A percentile compares a stretch with the other conserved stretches of the same genome.
Evolutionary conservation across 345 rosid species (phyloP).

Genomic region (thale cress (Arabidopsis thaliana)): TAIR10.1 NC_003071.7:15063001-15063500

Average conservation of each 20-base stretch:
- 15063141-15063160: conserved; percentile 12
- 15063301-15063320: conserved; percentile 47
- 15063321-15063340: conserved; percentile 32
- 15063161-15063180: conserved; percentile 15
- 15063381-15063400: conserved; percentile 52
- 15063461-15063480: conserved; percentile 47
- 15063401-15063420: conserved; percentile 53
- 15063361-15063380: conserved; percentile 33
- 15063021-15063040: conserved; percentile 24
- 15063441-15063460: conserved; percentile 53
- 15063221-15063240: conserved; percentile 62
- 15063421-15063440: conserved; percentile 51
- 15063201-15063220: conserved; percentile 65
- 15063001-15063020: conserved; percentile 11
- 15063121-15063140: conserved; percentile 40
- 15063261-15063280: conserved; percentile 46
- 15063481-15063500: conserved; percentile 51
- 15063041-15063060: conserved; percentile 38
- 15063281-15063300: conserved; percentile 27
- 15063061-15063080: conserved; percentile 12
- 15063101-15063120: conserved; percentile 25
- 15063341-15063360: conserved; percentile 34
- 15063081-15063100: conserved; percentile 33
- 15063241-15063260: conserved; percentile 50
- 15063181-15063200: conserved; percentile 16